Percentiles rank a stretch among this genome's conserved stretches.
These are phyloP conservation scores for Fraxinus pennsylvanica DNA, from an alignment of 257 asterid species.

Conservation along the genomic window DNA sequence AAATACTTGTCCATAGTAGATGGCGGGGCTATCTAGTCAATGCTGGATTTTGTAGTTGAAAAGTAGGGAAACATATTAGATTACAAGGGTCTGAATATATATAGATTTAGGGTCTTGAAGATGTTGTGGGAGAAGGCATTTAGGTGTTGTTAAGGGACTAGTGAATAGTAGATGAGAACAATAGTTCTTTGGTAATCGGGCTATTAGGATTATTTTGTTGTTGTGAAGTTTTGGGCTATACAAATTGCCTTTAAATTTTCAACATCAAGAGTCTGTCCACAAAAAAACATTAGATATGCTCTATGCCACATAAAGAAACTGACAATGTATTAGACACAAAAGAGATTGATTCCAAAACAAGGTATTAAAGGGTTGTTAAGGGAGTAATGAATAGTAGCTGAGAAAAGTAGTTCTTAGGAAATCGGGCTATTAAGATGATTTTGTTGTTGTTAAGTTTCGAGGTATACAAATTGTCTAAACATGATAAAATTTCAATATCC, in stretches of 20 bases:
- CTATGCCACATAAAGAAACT: not conserved
- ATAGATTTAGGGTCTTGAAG: not conserved
- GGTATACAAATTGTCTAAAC: not conserved
- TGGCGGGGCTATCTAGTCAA: too few species aligned
- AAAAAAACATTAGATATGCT: not conserved
- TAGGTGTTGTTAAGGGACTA: too few species aligned
- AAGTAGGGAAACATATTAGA: not conserved
- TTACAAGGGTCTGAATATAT: not conserved
- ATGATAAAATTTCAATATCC: not conserved
- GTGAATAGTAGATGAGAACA: not conserved
- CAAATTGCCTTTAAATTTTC: not conserved
- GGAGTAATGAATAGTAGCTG: not conserved
- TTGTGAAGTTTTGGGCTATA: not conserved
- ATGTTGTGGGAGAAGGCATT: not conserved
- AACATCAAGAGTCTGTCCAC: not conserved
- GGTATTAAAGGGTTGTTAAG: not conserved
- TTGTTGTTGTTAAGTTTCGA: not conserved
- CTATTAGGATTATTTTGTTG: not conserved
- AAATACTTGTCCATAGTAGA: too few species aligned
- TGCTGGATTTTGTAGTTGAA: too few species aligned
- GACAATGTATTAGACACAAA: not conserved
- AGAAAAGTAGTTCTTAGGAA: not conserved
- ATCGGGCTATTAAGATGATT: not conserved
- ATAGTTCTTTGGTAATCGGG: not conserved
- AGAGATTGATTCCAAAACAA: not conserved